Percentiles rank a stretch among this genome's conserved stretches.
Conservation (phyloP, 2,329 filamentous ascomycete species). For the Reticulascus tulasneorum region DNA sequence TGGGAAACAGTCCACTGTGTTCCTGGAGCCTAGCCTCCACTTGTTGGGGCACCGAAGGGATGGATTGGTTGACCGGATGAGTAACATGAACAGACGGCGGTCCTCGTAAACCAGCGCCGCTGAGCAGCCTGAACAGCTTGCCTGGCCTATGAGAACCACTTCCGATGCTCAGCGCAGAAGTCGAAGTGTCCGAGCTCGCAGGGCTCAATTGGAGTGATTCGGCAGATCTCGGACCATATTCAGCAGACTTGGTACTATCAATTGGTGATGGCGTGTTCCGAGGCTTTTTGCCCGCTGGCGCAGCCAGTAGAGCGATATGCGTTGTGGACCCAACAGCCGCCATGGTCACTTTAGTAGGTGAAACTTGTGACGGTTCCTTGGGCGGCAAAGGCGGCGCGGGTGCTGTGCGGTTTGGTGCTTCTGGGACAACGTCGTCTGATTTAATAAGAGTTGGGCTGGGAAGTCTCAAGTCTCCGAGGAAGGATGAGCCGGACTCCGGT, state of each 20-base stretch:
- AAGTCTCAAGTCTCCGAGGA: conserved; percentile 4
- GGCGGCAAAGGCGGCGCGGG: conserved; percentile 27
- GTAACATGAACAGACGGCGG: conserved; percentile 27
- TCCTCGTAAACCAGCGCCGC: conserved; percentile 22
- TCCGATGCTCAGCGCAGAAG: conserved; percentile 28
- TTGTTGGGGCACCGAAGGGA: conserved; percentile 32
- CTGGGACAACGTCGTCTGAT: background rate
- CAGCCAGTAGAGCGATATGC: conserved; percentile 9
- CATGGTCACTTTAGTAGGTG: conserved; percentile 4
- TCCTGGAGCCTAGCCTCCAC: conserved; percentile 31
- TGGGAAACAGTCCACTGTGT: conserved; percentile 27
- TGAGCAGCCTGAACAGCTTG: conserved; percentile 37
- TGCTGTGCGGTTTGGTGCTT: no score
- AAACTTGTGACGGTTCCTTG: conserved; percentile 22
- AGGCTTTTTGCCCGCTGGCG: conserved; percentile 10
- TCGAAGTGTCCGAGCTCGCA: conserved; percentile 23
- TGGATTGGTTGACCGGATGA: conserved; percentile 24
- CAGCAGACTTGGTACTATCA: conserved; percentile 10
- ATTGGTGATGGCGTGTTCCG: conserved; percentile 18
- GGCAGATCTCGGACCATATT: conserved; percentile 16
- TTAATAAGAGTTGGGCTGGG: conserved; percentile 1
- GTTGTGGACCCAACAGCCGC: conserved; percentile 5
- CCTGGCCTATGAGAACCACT: conserved; percentile 18
- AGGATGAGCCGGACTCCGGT: conserved; percentile 5
- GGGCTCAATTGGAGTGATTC: conserved; percentile 22